Base-by-base conservation (phyloP, 306 rosid species). In the Vachellia pachyceras region DNA sequence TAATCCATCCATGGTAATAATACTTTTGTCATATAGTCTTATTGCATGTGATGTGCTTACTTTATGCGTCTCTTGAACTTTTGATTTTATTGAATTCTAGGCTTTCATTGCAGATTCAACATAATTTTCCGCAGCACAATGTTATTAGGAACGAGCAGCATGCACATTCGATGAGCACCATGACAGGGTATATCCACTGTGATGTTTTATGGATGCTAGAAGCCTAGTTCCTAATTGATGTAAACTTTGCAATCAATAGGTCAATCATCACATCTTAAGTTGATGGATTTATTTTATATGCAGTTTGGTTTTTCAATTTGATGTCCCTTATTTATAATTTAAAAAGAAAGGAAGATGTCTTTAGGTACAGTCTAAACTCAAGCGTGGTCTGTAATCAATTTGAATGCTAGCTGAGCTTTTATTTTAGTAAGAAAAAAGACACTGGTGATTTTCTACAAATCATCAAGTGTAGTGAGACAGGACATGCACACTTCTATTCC, bases 1-100 rank as follows among this genome's bases (percentile, higher is more conserved):
- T 70, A 78, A 77, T 83, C 82, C 79, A 82, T 72, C 89, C 90
- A 87, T 69, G 91, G 92, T 92, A 88, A 83, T 80, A 58, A 79
- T 22, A 88, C 85, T 83, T 42, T 79, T 79, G 77, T 82, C 88
- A 83, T 83, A 81, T 76, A 68, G 36, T 83, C 72, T 84, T 77
- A 81, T 71, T 80, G 72, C 54, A 57, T 79, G 71, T 64, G 37
- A 47, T 58, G 72, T 44, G 49, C 36, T 66, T 13, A 36, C 33
- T 7, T 72, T 73, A 70, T 35, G 22, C 76, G 61, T 73, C 39
- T 54, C 18, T 49, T 57, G 33, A 35, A 15, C 14, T 68, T 17
- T 70, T 18, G 45, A 50, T 73, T 64, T 50, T 52, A 66, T n/a
- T 76, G 66, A 37, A 67, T 37, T 46, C 66, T 54, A 40, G 69